phyloP scores from a whole-genome alignment of 1,139 yeast genomes.

The Eremothecium cymbalariae region DNA sequence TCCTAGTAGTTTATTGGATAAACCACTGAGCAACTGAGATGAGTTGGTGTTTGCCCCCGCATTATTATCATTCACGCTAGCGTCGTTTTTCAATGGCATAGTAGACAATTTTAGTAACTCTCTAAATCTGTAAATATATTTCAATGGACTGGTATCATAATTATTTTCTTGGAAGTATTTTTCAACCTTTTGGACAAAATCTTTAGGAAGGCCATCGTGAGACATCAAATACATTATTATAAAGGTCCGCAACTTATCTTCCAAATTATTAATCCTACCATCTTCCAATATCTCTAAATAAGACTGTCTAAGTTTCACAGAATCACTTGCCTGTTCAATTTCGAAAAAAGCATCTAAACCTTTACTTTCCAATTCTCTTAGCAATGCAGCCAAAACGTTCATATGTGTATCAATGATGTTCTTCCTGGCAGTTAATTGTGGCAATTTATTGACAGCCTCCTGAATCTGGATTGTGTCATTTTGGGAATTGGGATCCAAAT shows the following conservation, averaged over 20 bases:
- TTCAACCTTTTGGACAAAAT: constrained; percentile 62
- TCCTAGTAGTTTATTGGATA: constrained; percentile 68
- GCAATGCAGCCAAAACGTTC: constrained; percentile 82
- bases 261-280: constrained; percentile 40
- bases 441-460: constrained; percentile 85
- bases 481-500: constrained; percentile 57
- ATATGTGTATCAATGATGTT: constrained; percentile 90
- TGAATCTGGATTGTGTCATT: constrained; percentile 72
- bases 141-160: constrained; percentile 56
- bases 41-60: constrained; percentile 31
- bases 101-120: constrained; percentile 52
- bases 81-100: constrained; percentile 26
- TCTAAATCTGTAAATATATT: constrained; percentile 70
- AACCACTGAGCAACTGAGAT: constrained; percentile 66
- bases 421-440: constrained; percentile 85
- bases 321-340: constrained; percentile 70
- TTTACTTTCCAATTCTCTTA: constrained; percentile 76
- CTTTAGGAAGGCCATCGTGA: constrained; percentile 46
- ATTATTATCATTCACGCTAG: constrained; percentile 12
- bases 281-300: constrained; percentile 50
- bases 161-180: constrained; percentile 49
- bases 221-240: constrained; percentile 55
- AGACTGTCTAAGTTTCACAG: constrained; percentile 51
- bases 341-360: constrained; percentile 86
- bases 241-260: constrained; percentile 82